Evolutionary conservation across 192 early-diverging fungal species (phyloP).

Genomic region (Coemansia sp.): DNA sequence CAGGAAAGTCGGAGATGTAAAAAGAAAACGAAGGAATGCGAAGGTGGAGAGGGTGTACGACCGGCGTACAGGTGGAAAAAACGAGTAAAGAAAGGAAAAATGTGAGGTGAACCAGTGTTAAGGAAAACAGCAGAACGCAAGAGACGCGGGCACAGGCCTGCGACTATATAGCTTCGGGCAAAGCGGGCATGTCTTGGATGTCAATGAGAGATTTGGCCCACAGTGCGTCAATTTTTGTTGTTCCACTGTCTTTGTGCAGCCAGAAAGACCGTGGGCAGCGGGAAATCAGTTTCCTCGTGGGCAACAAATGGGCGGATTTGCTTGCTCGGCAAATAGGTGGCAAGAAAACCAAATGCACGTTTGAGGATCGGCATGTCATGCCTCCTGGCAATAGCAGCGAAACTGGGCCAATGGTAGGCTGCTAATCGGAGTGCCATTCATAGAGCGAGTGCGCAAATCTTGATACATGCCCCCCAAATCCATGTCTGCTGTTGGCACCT

Average conservation of each 20-base stretch:
- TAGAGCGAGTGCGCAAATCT: background rate
- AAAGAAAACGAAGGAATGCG: background rate
- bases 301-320: background rate
- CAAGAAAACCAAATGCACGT: too few species aligned
- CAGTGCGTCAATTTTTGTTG: background rate
- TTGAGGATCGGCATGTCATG: background rate
- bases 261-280: background rate
- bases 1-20: background rate
- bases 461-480: background rate
- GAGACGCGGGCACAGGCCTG: too few species aligned
- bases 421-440: conserved; percentile 5
- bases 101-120: conserved; percentile 12
- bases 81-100: background rate
- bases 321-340: background rate
- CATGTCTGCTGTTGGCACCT: background rate
- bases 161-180: too few species aligned
- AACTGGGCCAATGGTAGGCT: background rate
- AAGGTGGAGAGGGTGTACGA: conserved; percentile 8
- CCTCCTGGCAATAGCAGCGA: background rate
- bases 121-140: background rate
- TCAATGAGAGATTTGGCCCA: background rate
- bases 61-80: conserved; percentile 13
- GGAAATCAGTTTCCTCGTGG: background rate
- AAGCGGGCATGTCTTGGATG: too few species aligned
- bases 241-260: background rate